phyloP scores from a whole-genome alignment of 2,329 filamentous ascomycete genomes.

The Microsporum audouinii region DNA sequence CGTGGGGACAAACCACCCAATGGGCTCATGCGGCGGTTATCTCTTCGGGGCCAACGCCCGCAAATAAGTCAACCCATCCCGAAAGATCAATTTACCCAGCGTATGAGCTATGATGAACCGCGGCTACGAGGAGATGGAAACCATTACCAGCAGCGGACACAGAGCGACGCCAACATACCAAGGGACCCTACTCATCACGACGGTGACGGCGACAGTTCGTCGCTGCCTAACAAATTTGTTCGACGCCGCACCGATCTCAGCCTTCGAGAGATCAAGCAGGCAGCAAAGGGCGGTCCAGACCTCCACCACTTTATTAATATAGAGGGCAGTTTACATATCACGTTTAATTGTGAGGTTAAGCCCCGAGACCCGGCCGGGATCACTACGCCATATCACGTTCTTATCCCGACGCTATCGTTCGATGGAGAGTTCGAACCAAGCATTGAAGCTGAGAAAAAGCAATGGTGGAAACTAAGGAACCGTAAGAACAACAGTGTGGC shows the following conservation, averaged over 20 bases:
- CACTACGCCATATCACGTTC: conserved; percentile 73
- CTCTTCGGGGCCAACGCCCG: conserved; percentile 34
- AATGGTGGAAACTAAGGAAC: conserved; percentile 27
- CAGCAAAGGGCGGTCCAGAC: conserved; percentile 42
- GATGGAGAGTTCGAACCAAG: conserved; percentile 32
- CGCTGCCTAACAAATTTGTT: conserved; percentile 43
- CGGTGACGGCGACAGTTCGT: conserved; percentile 13
- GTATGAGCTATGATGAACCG: conserved; percentile 28
- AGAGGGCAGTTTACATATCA: conserved; percentile 73
- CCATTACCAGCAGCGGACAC: neutral
- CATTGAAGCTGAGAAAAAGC: conserved; percentile 26
- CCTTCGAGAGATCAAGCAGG: conserved; percentile 48
- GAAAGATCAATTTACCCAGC: conserved; percentile 17
- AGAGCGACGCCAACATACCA: conserved; percentile 4
- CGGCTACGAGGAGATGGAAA: neutral
- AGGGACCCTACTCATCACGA: neutral
- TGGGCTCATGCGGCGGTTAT: conserved; percentile 37
- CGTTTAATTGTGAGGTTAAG: conserved; percentile 79
- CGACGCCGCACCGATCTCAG: conserved; percentile 60
- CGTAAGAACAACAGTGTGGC: conserved; percentile 2
- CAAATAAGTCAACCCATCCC: conserved; percentile 27
- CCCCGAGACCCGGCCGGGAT: conserved; percentile 75
- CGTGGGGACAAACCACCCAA: conserved; percentile 39
- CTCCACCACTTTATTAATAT: conserved; percentile 56
- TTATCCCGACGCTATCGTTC: conserved; percentile 64